These are phyloP conservation scores for Suhomyces panamericanus DNA, from an alignment of 1,139 yeast species.

Conservation along the genomic window DNA sequence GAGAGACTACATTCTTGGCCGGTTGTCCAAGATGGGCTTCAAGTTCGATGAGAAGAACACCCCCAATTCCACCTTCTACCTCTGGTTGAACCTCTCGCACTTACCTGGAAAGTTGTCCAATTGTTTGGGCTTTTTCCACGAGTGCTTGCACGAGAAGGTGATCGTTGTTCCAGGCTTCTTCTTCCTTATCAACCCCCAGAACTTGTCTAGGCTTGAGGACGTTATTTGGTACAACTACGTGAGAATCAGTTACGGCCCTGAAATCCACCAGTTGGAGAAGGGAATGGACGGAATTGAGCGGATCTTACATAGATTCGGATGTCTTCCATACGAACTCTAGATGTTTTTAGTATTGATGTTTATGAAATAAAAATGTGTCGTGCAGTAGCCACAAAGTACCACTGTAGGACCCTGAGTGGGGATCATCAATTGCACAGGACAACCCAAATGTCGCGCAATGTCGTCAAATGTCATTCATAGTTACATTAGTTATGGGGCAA, in stretches of 20 bases:
- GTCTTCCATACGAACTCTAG: constrained; percentile 33
- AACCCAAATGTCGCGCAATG: constrained; percentile 1
- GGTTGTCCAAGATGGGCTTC: constrained; percentile 60
- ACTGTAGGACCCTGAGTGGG: neutral
- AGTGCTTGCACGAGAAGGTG: constrained; percentile 62
- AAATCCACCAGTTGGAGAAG: constrained; percentile 49
- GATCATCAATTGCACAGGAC: neutral
- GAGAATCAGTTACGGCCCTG: constrained; percentile 67
- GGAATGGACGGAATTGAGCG: constrained; percentile 72
- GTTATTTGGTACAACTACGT: constrained; percentile 66
- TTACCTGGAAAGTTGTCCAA: constrained; percentile 61
- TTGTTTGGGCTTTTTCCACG: constrained; percentile 68
- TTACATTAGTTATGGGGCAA: no score
- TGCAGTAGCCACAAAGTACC: neutral
- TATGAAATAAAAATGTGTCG: neutral
- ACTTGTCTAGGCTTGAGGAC: constrained; percentile 60
- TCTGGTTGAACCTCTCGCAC: constrained; percentile 62
- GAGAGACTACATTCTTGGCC: constrained; percentile 56
- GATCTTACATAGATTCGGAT: constrained; percentile 49
- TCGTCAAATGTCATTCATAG: constrained; percentile 1
- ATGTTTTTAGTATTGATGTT: neutral
- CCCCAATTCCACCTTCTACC: constrained; percentile 65
- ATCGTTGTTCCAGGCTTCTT: constrained; percentile 70
- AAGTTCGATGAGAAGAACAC: constrained; percentile 43
- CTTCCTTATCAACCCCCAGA: constrained; percentile 65